Conservation (phyloP, 352 stramenopile species). For the Stramenopiles sp. region DNA sequence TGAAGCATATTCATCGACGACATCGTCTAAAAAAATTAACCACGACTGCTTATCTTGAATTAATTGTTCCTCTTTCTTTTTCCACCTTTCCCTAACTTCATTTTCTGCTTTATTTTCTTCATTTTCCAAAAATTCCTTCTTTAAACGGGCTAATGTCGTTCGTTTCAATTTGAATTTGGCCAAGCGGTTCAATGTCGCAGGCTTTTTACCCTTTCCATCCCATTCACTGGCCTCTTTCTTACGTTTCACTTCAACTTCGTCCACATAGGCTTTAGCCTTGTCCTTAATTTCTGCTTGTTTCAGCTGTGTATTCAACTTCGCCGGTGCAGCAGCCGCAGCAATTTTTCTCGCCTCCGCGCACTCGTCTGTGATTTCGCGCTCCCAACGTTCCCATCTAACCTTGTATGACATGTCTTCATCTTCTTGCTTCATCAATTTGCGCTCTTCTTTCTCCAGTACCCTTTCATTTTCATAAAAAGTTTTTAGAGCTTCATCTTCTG, state of each 20-base stretch:
- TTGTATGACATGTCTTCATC: neutral
- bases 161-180: neutral
- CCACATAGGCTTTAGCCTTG: neutral
- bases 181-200: neutral
- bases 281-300: neutral
- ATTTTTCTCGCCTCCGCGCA: neutral
- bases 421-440: neutral
- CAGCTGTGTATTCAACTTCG: neutral
- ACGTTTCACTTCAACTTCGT: neutral
- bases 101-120: neutral
- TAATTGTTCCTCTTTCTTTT: neutral
- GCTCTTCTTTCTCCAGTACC: neutral
- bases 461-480: neutral
- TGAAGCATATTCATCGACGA: neutral
- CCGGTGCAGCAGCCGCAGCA: neutral
- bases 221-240: neutral
- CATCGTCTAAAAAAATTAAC: neutral
- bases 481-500: neutral
- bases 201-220: neutral
- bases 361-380: neutral
- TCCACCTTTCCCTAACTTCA: neutral
- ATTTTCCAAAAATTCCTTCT: neutral
- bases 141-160: neutral
- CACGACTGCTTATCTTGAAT: neutral
- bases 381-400: neutral